phyloP scores from a whole-genome alignment of 306 rosid species.

The Sicyos baderoa region DNA sequence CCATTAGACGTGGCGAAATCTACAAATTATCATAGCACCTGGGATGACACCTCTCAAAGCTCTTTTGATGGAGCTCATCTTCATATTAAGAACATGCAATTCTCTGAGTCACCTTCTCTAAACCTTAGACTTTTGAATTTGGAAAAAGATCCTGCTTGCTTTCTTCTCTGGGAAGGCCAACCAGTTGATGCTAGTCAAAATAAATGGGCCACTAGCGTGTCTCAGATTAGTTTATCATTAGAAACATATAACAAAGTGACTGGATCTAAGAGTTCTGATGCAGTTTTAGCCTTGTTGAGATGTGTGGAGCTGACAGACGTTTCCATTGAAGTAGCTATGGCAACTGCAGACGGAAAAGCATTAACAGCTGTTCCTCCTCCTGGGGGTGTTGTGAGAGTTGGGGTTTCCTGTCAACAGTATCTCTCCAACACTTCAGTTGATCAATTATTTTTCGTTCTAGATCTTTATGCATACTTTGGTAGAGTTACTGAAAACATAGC shows the following conservation, averaged over 20 bases:
- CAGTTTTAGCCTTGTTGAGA: slow-evolving; percentile 61
- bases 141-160: slow-evolving; percentile 96
- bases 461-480: slow-evolving; percentile 77
- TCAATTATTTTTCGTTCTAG: slow-evolving; percentile 80
- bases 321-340: slow-evolving; percentile 84
- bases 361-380: slow-evolving; percentile 75
- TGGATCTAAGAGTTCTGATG: slow-evolving; percentile 39
- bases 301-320: slow-evolving; percentile 79
- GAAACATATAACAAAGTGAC: slow-evolving; percentile 41
- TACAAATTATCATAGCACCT: slow-evolving; percentile 33
- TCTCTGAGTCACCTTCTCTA: slow-evolving; percentile 61
- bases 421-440: slow-evolving; percentile 80
- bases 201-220: slow-evolving; percentile 70
- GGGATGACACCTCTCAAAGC: slow-evolving; percentile 33
- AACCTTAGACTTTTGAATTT: slow-evolving; percentile 52
- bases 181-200: slow-evolving; percentile 81
- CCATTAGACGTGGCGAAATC: slow-evolving; percentile 50
- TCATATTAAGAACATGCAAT: slow-evolving; percentile 56
- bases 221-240: slow-evolving; percentile 64
- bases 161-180: slow-evolving; percentile 83
- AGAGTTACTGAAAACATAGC: slow-evolving; percentile 68
- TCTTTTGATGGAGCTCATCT: slow-evolving; percentile 82
- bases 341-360: slow-evolving; percentile 83
- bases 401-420: slow-evolving; percentile 72
- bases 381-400: slow-evolving; percentile 82